A percentile compares a stretch with the other conserved stretches of the same genome.
These are phyloP conservation scores for Talaromyces sp. DNA, from an alignment of 2,329 filamentous ascomycete species.

Conservation along the genomic window DNA sequence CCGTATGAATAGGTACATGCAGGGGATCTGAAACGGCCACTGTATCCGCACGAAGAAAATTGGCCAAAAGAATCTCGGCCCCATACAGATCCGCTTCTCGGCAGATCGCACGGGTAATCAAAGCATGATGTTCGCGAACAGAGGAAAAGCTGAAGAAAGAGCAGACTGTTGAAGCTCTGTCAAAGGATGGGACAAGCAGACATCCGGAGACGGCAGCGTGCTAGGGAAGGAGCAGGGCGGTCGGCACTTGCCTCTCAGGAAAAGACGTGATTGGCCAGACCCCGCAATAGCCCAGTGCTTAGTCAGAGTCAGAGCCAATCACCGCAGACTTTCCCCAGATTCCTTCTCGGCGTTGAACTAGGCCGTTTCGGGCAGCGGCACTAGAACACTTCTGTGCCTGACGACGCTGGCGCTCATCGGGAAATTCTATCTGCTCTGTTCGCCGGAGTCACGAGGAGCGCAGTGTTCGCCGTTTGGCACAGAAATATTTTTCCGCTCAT, in stretches of 20 bases:
- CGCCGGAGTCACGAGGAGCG: neutral
- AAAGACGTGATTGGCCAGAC: slow-evolving; percentile 2
- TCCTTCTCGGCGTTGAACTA: neutral
- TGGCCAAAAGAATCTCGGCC: neutral
- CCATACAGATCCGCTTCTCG: neutral
- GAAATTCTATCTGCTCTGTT: neutral
- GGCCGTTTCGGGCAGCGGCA: neutral
- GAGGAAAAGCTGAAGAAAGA: no score
- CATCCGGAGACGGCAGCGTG: slow-evolving; percentile 9
- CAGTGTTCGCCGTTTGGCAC: neutral
- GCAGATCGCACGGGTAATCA: neutral
- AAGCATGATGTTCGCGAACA: neutral
- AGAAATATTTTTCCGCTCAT: slow-evolving; percentile 5
- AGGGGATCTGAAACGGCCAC: neutral
- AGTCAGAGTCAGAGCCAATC: slow-evolving; percentile 1
- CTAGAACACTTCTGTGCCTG: neutral
- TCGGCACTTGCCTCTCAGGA: neutral
- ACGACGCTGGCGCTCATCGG: neutral
- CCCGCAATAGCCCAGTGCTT: neutral
- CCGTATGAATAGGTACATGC: neutral
- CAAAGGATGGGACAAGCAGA: neutral
- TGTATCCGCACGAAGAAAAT: neutral
- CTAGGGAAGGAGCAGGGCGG: slow-evolving; percentile 20
- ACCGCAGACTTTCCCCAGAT: slow-evolving; percentile 10
- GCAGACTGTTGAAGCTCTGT: neutral